Conservation (phyloP, 148 eudicot species). For the Nyssa sinensis region DNA sequence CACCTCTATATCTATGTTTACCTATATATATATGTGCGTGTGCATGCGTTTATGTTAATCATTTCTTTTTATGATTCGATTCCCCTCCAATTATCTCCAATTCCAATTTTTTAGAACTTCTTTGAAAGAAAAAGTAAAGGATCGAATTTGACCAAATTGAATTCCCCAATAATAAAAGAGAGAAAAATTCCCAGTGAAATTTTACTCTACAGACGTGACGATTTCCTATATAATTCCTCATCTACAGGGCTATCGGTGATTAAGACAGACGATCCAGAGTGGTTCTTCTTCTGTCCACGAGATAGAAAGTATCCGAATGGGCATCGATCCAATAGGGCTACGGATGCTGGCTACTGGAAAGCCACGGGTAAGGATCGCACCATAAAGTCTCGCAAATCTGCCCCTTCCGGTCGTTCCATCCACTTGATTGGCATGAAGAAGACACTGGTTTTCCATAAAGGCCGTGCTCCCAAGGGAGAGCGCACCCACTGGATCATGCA, state of each 20-base stretch:
- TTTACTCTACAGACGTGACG: too few relatives aligned
- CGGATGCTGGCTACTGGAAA: slow-evolving; percentile 35
- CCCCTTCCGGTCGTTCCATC: slow-evolving; percentile 8
- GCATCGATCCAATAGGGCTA: slow-evolving; percentile 36
- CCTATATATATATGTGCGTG: not conserved
- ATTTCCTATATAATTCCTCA: too few relatives aligned
- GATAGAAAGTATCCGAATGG: slow-evolving; percentile 41
- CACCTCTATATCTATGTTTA: not conserved
- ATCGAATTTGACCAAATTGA: not conserved
- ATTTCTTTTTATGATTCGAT: not conserved
- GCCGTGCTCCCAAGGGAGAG: slow-evolving; percentile 38
- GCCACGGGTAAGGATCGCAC: slow-evolving; percentile 39
- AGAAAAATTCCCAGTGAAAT: too few relatives aligned
- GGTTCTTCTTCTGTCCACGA: slow-evolving; percentile 44
- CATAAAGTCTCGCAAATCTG: slow-evolving; percentile 21
- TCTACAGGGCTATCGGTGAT: slow-evolving; percentile 28
- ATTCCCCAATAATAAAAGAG: too few relatives aligned
- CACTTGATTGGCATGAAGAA: slow-evolving; percentile 36
- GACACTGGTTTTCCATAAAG: slow-evolving; percentile 35
- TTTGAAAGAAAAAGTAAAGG: not conserved
- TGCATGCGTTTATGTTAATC: not conserved
- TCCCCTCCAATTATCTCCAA: not conserved
- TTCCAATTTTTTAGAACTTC: not conserved
- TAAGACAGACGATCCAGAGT: slow-evolving; percentile 36
- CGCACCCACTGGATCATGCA: slow-evolving; percentile 43